Evolutionary conservation across 1,139 yeast genomes (phyloP), one percentile per base, ranked within the genome.

Genomic region (Saccharomyces hybrid): DNA sequence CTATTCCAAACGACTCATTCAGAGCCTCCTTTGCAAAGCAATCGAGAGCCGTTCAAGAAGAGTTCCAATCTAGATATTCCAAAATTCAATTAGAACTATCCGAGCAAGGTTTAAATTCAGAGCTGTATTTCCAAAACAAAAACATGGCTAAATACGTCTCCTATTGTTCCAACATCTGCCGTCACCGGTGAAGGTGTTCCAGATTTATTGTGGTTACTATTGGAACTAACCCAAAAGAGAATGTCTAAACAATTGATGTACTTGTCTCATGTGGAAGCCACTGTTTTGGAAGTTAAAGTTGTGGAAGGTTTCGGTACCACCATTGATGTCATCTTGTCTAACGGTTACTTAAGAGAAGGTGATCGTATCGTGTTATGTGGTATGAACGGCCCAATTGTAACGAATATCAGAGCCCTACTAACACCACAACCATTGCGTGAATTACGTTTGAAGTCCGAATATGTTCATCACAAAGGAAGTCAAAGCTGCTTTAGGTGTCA

Each of bases 141-240:
- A 93, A 91, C 75, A 78, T 93, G 80, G 76, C 97, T 57, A 88
- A 88, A 72, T 88, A 86, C 68, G 99, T 95, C 57, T 90, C 98
- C 42, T n/a, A 86, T 95, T 66, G 97, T 95, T 54, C 99, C 99
- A 64, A 93, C 99, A 12, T 91, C 98, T 58, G 99, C 99, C 56
- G 95, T 91, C 51, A 91, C 98, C 29, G 99, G 99, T 73, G 99
- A 95, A 75, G 99, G 99, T 86, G 95, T 95, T 64, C 99, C 99
- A 50, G 99, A 95, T 82, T 80, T 95, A 75, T 83, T 95, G 70
- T 91, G 97, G 93, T 81, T 95, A 72, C 79, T 95, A 70, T 81
- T 95, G 65, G 98, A 93, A 73, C 81, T 95, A 68, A 93, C 99
- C 26, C 98, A 95, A 76, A 87, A 89, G 83, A 86, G 99, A 78